These are phyloP conservation scores for Sporothrix globosa DNA, from an alignment of 2,329 filamentous ascomycete genomes.

Conservation along the genomic window DNA sequence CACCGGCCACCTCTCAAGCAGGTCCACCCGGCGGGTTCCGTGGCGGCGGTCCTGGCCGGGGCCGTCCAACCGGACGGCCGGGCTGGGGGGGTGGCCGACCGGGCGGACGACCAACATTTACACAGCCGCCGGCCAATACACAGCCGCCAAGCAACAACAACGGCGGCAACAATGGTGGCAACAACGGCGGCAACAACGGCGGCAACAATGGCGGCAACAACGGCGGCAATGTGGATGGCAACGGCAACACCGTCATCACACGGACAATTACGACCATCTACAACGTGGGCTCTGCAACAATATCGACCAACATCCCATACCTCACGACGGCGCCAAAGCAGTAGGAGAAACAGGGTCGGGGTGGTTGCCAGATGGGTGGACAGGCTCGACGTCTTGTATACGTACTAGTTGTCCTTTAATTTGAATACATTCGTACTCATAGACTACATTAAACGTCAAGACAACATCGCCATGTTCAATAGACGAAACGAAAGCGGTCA, in stretches of 20 bases:
- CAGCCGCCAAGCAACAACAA: not conserved
- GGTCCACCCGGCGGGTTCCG: not conserved
- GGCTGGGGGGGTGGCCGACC: not conserved
- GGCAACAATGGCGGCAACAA: not conserved
- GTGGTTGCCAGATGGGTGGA: not conserved
- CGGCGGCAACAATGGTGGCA: not conserved
- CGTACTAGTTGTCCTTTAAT: not conserved
- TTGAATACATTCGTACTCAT: not conserved
- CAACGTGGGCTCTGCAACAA: constrained; percentile 27
- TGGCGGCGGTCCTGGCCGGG: constrained; percentile 1
- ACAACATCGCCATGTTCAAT: not conserved
- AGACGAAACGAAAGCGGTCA: not conserved
- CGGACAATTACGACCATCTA: constrained; percentile 32
- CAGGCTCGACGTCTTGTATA: not conserved
- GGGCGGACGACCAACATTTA: not conserved
- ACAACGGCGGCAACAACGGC: not conserved
- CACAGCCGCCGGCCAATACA: not conserved
- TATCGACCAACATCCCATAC: constrained; percentile 13
- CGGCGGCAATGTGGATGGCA: not conserved
- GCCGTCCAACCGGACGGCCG: not conserved
- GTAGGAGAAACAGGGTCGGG: not conserved
- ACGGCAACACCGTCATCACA: constrained; percentile 28
- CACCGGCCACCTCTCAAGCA: not conserved
- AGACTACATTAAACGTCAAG: not conserved
- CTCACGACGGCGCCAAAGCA: not conserved